A percentile compares a stretch with the other conserved stretches of the same genome.
Evolutionary conservation across 805 yeast genomes (phyloP).

Genomic region (Hyphopichia homilentoma): DNA sequence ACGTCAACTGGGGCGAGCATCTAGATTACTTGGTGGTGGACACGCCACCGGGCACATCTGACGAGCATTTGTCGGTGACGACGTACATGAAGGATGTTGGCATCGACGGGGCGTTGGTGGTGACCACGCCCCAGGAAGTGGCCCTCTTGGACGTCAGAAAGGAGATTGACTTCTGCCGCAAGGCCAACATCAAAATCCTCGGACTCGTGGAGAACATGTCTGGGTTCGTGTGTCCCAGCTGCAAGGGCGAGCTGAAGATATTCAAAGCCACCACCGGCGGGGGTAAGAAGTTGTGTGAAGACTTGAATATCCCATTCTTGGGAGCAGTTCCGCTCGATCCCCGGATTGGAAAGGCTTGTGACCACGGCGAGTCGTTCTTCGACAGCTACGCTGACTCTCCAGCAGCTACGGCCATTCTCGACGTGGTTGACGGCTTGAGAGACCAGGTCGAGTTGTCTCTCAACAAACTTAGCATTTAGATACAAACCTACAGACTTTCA

Average conservation of each 20-base stretch:
- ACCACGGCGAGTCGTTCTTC: slow-evolving; percentile 77
- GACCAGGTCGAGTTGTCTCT: slow-evolving; percentile 45
- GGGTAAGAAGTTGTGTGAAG: slow-evolving; percentile 79
- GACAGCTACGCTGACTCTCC: slow-evolving; percentile 90
- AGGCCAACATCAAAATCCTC: slow-evolving; percentile 79
- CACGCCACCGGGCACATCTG: slow-evolving; percentile 98
- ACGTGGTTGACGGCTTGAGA: slow-evolving; percentile 71
- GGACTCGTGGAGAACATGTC: slow-evolving; percentile 98
- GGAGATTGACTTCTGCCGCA: slow-evolving; percentile 90
- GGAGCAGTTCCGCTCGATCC: slow-evolving; percentile 97
- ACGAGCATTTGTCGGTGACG: slow-evolving; percentile 90
- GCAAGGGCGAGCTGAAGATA: slow-evolving; percentile 85
- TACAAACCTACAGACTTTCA: too few relatives aligned
- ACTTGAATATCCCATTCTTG: slow-evolving; percentile 69
- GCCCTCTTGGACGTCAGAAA: slow-evolving; percentile 92
- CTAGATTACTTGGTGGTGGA: slow-evolving; percentile 86
- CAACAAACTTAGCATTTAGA: slow-evolving; percentile 10
- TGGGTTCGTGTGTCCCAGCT: slow-evolving; percentile 95
- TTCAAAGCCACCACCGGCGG: slow-evolving; percentile 98
- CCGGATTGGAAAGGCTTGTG: slow-evolving; percentile 86
- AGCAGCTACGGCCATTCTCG: slow-evolving; percentile 79
- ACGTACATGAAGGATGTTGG: slow-evolving; percentile 86
- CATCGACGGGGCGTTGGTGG: slow-evolving; percentile 90
- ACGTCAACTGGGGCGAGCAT: slow-evolving; percentile 87
- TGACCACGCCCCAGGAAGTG: slow-evolving; percentile 98